These are phyloP conservation scores for Penicillium brevicompactum DNA, from an alignment of 2,329 filamentous ascomycete species.

Conservation along the genomic window DNA sequence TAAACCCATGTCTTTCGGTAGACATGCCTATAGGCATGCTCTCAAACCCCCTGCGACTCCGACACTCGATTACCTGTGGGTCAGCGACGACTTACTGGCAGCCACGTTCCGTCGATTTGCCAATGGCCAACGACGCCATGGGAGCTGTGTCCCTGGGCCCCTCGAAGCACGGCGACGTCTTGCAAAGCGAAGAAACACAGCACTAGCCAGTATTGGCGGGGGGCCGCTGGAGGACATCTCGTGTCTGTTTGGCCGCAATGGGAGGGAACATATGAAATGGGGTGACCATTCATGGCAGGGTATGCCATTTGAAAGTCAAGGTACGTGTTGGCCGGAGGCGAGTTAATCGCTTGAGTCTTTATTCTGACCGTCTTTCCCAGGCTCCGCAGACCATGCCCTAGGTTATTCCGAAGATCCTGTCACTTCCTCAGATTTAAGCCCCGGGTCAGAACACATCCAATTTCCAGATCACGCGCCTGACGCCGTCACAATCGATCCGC, in stretches of 20 bases:
- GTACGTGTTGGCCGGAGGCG: constrained; percentile 17
- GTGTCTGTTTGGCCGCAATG: constrained; percentile 45
- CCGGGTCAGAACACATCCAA: constrained; percentile 10
- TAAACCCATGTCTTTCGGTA: constrained; percentile 45
- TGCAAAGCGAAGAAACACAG: constrained; percentile 58
- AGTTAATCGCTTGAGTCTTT: neutral
- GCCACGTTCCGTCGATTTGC: constrained; percentile 52
- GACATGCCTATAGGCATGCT: constrained; percentile 45
- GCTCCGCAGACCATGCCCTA: constrained; percentile 20
- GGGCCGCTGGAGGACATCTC: constrained; percentile 40
- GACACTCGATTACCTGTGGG: constrained; percentile 45
- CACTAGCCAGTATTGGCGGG: constrained; percentile 41
- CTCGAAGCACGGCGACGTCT: constrained; percentile 61
- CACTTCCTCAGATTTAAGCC: constrained; percentile 25
- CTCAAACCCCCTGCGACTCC: constrained; percentile 30
- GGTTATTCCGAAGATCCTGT: constrained; percentile 18
- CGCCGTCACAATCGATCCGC: neutral
- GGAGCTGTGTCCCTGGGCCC: constrained; percentile 63
- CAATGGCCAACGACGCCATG: constrained; percentile 55
- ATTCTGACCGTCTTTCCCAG: constrained; percentile 14
- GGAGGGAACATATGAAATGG: constrained; percentile 42
- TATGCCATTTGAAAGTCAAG: constrained; percentile 23
- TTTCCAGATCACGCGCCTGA: neutral
- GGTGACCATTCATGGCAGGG: constrained; percentile 29
- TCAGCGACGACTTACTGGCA: constrained; percentile 48